Percentiles rank a stretch among this genome's conserved stretches.
Evolutionary conservation across 192 early-diverging fungal species (phyloP).

Genomic region (Gamsiella multidivaricata): DNA sequence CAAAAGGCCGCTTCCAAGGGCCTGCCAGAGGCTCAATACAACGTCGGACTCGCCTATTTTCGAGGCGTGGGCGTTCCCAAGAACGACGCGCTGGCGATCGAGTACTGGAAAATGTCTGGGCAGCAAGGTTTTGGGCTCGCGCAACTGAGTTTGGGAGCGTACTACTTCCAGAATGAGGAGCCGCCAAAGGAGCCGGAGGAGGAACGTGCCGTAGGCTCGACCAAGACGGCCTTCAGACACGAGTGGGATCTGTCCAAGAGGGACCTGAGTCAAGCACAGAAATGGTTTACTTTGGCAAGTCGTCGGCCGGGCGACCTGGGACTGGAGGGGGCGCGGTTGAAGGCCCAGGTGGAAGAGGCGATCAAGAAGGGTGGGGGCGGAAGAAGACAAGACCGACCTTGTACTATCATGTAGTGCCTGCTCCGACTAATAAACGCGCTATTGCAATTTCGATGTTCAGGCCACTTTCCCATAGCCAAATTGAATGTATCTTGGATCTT

Average conservation of each 20-base stretch:
- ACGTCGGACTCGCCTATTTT: conserved; percentile 58
- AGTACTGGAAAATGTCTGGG: conserved; percentile 64
- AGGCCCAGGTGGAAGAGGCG: conserved; percentile 36
- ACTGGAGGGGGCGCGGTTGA: conserved; percentile 30
- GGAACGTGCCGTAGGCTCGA: neutral
- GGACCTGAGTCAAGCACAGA: conserved; percentile 48
- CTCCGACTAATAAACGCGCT: too few relatives aligned
- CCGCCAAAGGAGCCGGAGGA: neutral
- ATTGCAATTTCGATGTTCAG: too few relatives aligned
- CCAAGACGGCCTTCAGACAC: neutral
- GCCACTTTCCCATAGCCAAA: too few relatives aligned
- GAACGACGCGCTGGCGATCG: conserved; percentile 57
- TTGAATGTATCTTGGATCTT: too few relatives aligned
- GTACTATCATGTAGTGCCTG: conserved; percentile 37
- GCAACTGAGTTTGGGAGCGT: conserved; percentile 57
- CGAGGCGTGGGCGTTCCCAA: conserved; percentile 57
- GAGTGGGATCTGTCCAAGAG: conserved; percentile 48
- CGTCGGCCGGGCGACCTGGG: conserved; percentile 38
- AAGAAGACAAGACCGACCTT: conserved; percentile 24
- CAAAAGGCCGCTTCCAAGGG: conserved; percentile 63
- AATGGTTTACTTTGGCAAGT: conserved; percentile 52
- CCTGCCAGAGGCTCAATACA: conserved; percentile 66
- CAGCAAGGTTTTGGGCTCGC: conserved; percentile 62
- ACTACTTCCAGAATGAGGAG: conserved; percentile 45
- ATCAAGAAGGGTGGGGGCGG: conserved; percentile 30